A percentile compares a stretch with the other conserved stretches of the same genome.
These are phyloP conservation scores for Rhodotorula graminis DNA, from an alignment of 768 basidiomycete species.

Conservation along the genomic window DNA sequence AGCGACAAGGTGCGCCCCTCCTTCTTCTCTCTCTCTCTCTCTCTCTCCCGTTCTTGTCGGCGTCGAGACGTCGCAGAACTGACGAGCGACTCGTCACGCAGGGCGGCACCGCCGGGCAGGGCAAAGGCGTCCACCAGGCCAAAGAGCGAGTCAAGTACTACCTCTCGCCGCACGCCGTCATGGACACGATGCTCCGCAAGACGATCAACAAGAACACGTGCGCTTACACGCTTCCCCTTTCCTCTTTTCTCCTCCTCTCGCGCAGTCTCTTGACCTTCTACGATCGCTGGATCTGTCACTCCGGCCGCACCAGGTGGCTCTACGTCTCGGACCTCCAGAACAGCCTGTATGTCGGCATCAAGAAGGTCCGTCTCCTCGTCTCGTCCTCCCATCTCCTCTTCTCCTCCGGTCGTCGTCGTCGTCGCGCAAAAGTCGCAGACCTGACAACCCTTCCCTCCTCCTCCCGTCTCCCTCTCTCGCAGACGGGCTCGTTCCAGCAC, in stretches of 20 bases:
- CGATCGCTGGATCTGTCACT: conserved; percentile 41
- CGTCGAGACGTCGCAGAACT: neutral
- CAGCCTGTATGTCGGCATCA: conserved; percentile 48
- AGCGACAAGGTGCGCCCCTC: conserved; percentile 28
- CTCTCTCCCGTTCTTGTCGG: neutral
- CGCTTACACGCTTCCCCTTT: neutral
- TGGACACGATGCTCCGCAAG: conserved; percentile 46
- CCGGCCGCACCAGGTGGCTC: conserved; percentile 23
- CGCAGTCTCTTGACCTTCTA: conserved; percentile 6
- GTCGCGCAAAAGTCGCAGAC: no score
- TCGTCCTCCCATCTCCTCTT: no score
- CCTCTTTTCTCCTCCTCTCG: neutral
- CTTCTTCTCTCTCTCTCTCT: conserved; percentile 6
- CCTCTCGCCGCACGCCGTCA: conserved; percentile 44
- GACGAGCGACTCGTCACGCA: conserved; percentile 24
- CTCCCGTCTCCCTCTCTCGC: no score
- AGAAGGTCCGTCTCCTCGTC: no score
- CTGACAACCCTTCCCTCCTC: no score
- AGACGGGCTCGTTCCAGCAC: conserved; percentile 49
- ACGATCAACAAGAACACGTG: conserved; percentile 44
- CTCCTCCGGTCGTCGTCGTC: no score
- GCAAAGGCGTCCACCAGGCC: conserved; percentile 35
- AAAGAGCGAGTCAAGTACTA: conserved; percentile 43
- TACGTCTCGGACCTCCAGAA: conserved; percentile 24
- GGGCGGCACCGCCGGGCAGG: conserved; percentile 43